phyloP scores from a whole-genome alignment of 2,329 filamentous ascomycete species.

The Exophiala viscosa region DNA sequence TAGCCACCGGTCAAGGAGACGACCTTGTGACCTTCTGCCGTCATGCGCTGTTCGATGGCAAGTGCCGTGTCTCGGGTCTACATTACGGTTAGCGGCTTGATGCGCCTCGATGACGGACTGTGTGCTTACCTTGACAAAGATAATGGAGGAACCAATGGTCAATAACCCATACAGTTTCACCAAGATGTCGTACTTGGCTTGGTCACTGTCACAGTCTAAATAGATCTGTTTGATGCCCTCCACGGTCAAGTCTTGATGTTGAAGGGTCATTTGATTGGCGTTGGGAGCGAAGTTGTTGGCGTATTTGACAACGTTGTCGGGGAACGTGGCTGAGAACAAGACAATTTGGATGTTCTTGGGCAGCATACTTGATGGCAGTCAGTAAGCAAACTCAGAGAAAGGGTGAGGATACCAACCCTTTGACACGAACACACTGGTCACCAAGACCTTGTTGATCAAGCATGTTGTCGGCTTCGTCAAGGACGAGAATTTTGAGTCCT shows the following conservation, averaged over 20 bases:
- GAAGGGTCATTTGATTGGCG: conserved; percentile 80
- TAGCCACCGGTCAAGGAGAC: conserved; percentile 84
- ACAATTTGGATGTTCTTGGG: conserved; percentile 77
- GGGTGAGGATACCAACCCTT: conserved; percentile 56
- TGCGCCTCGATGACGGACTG: not conserved
- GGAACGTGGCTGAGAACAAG: conserved; percentile 93
- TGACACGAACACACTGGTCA: conserved; percentile 90
- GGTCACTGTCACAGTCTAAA: conserved; percentile 80
- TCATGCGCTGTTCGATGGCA: conserved; percentile 82
- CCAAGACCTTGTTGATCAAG: conserved; percentile 91
- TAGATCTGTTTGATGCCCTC: conserved; percentile 98
- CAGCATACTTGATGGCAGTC: conserved; percentile 57
- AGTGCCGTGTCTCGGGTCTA: conserved; percentile 81
- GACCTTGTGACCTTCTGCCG: conserved; percentile 83
- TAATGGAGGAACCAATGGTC: conserved; percentile 95
- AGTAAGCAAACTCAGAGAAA: not conserved
- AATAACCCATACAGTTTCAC: conserved; percentile 93
- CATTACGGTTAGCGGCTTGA: conserved; percentile 7
- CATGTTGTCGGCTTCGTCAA: conserved; percentile 99
- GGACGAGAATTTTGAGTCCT: conserved; percentile 74
- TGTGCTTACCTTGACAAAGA: conserved; percentile 78
- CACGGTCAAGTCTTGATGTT: conserved; percentile 88
- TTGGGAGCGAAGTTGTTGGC: conserved; percentile 79
- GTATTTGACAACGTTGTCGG: conserved; percentile 78
- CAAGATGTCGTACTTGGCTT: conserved; percentile 81